Conservation (phyloP, 2,329 filamentous ascomycete genomes). For the Diaporthe ampelina region DNA sequence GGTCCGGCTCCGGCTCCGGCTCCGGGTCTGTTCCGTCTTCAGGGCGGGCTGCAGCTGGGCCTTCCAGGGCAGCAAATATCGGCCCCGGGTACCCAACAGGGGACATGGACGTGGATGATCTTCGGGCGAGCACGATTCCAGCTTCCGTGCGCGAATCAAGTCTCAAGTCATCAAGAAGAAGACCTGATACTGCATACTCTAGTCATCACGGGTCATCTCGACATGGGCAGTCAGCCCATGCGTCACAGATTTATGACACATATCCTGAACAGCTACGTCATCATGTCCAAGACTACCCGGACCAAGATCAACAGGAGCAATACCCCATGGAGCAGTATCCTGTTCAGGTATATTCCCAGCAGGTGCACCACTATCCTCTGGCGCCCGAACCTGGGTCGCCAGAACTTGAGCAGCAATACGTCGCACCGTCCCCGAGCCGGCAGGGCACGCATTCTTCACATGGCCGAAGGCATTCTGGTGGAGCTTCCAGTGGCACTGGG, state of each 20-base stretch:
- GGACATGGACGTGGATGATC: background rate
- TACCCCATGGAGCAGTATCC: too few relatives aligned
- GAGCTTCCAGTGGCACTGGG: background rate
- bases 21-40: background rate
- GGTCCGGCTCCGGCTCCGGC: background rate
- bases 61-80: background rate
- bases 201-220: background rate
- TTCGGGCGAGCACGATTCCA: background rate
- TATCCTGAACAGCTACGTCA: background rate
- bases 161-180: background rate
- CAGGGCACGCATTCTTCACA: background rate
- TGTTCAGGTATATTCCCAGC: too few relatives aligned
- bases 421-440: background rate
- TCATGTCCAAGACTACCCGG: too few relatives aligned
- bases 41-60: background rate
- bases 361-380: background rate
- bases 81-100: background rate
- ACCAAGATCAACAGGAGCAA: too few relatives aligned
- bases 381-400: too few relatives aligned
- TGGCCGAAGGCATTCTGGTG: background rate
- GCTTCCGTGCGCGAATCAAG: background rate
- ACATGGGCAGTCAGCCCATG: too few relatives aligned
- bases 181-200: background rate
- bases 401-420: background rate
- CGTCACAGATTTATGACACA: background rate